Evolutionary conservation across 257 asterid species (phyloP), one percentile per base, ranked within the genome.

Genomic region (Ballota nigra): DNA sequence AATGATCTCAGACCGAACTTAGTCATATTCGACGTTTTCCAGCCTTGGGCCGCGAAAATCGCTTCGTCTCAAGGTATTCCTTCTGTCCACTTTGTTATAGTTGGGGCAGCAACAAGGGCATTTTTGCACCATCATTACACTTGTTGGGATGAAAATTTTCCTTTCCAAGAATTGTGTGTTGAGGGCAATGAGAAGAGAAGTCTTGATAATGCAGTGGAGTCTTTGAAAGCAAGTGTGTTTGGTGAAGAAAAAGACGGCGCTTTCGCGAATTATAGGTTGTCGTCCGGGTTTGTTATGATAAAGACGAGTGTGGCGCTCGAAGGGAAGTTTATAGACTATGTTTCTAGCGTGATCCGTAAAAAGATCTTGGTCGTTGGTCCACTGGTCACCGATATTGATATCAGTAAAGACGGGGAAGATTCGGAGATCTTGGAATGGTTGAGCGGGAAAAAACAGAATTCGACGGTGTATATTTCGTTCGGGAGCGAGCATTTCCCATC

Each of bases 401-500:
- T 6, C 9, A 6, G 7, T 8, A 6, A 33, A 2, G 38, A n/a
- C n/a, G n/a, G n/a, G n/a, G n/a, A 33, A 33, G 6, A 33, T 33
- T 33, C 38, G 38, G 38, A 33, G 9, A 70, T 43, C 19, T 13
- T 75, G 40, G 18, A 67, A 24, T 75, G 83, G 85, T 60, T 81
- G 24, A 67, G 71, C 31, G 63, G 40, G 69, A 81, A 75, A 72
- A 41, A 51, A 5, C 15, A 8, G 15, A 7, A 29, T 40, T 81
- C 83, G 2, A 66, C 71, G n/a, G 59, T 81, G 13, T 78, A 59
- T 33, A 69, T 78, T 26, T 75, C 85, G 0, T 81, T 81, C 56
- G 85, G 83, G 0, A 78, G 85, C 67, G 85, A 81, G 47, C 31
- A 38, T 33, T 74, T 64, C 66, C 28, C 77, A 52, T 66, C 75